Base-by-base conservation (phyloP, 108 stramenopile species). In the Heterococcus sp. region DNA sequence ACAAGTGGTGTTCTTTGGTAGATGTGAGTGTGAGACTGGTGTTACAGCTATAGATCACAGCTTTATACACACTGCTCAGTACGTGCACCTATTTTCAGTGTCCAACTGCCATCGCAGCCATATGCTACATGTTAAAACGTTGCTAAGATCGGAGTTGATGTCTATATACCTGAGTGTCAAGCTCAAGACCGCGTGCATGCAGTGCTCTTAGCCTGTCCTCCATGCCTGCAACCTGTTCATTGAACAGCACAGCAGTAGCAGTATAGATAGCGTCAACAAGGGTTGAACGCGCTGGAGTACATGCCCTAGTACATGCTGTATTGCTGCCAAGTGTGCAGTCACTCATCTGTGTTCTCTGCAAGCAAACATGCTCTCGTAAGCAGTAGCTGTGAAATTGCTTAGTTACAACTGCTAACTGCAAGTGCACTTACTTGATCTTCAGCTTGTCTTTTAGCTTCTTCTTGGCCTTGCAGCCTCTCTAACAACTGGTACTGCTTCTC, bases 401-500 rank as follows among this genome's bases (percentile, higher is more conserved):
- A 58, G 46, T 21, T 21, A 8, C 46, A 58, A 58, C 14, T 21
- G 46, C 46, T 21, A 8, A 8, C 46, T 8, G 14, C 46, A 58
- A 8, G 8, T 8, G 46, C 21, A 8, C 46, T 14, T 34, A 58
- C 79, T 66, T 85, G 89, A 74, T 93, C 91, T 69, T 93, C 91
- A 1, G 93, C 91, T 73, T 91, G 90, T n/a, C 90, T 86, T 78
- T 90, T 87, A 35, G 91, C 87, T 71, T 90, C 90, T 75, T 94
- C 92, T 31, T 92, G 92, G 34, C 90, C 87, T 88, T 94, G 92
- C 71, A 92, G 71, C 87, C 93, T 94, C 63, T 92, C 91, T 39
- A 94, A 74, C 26, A 94, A 78, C 80, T 93, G 91, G n/a, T 58
- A 8, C 46, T 8, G 14, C 8, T 58, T 58, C 46, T 58, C 46